phyloP scores from a whole-genome alignment of 2,329 filamentous ascomycete species.

The Torrubiellomyces zombiae region DNA sequence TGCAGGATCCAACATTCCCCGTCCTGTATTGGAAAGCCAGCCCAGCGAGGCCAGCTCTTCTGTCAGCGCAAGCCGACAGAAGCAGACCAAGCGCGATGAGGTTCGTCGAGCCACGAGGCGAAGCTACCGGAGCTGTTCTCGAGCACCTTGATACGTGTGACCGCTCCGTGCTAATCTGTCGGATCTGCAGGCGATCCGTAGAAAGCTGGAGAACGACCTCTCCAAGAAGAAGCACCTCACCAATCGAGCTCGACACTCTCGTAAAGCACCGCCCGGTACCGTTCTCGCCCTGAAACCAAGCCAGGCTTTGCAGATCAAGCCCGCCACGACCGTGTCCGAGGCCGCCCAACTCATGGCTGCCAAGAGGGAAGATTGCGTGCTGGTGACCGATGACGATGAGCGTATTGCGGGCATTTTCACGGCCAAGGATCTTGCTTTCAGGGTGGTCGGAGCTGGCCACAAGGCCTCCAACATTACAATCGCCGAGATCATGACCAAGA shows the following conservation, averaged over 20 bases:
- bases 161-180: constrained; percentile 4
- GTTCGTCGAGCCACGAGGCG: no score
- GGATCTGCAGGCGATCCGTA: constrained; percentile 64
- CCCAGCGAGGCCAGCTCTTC: constrained; percentile 48
- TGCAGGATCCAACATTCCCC: constrained; percentile 47
- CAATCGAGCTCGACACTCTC: constrained; percentile 62
- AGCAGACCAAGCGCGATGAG: constrained; percentile 97
- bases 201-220: constrained; percentile 92
- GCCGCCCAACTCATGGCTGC: constrained; percentile 97
- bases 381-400: constrained; percentile 96
- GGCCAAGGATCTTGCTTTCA: constrained; percentile 93
- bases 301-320: constrained; percentile 94
- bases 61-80: constrained; percentile 84
- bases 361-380: constrained; percentile 92
- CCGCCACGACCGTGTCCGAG: constrained; percentile 81
- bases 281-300: constrained; percentile 92
- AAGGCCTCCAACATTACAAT: constrained; percentile 86
- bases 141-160: no score
- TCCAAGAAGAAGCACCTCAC: constrained; percentile 87
- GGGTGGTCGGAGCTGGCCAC: constrained; percentile 79
- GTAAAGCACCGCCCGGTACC: constrained; percentile 90
- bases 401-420: constrained; percentile 98
- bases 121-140: no score
- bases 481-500: constrained; percentile 99
- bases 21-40: constrained; percentile 49